Evolutionary conservation across 116 monocot species (phyloP), one percentile per base, ranked within the genome.

Genomic region (Zostera marina): DNA sequence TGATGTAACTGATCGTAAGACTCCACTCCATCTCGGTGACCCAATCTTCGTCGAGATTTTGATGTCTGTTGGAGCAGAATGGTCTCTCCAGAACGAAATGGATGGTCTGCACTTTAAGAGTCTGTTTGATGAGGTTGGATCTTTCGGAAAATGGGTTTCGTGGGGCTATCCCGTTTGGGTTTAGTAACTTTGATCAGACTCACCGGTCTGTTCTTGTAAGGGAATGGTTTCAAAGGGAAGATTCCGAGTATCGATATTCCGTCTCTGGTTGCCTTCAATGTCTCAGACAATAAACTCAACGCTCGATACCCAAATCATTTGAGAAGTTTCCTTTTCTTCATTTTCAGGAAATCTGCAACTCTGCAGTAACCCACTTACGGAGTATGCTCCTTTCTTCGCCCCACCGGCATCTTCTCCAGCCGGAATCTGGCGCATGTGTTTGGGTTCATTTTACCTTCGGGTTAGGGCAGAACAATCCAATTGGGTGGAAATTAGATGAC

Each of bases 341-440:
- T 92, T 92, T 44, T 68, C 61, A 19, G 83, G 87, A 1, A 92
- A 92, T 24, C 77, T 83, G 2, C 38, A 66, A 1, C 87, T 92
- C 56, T 92, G 92, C 67, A 87, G 83, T 14, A 55, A 14, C 19
- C 83, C 87, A 0, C 76, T 92, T 3, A 55, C 69, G 8, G 63
- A 77, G 11, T 85, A 82, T 63, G 26, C 12, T 1, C 72, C 82
- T 10, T 80, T 83, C 73, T 86, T 82, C 72, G 77, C 86, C 16
- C 58, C 74, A 4, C 82, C 82, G 5, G 58, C 80, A 7, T 68
- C 80, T 0, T 42, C 77, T 4, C 76, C 60, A 16, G 8, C 45
- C 20, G 16, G n/a, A n/a, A n/a, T n/a, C n/a, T n/a, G n/a, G n/a
- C n/a, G n/a, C n/a, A n/a, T n/a, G n/a, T n/a, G n/a, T n/a, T n/a